Evolutionary conservation across 495 filamentous ascomycete genomes (phyloP), one percentile per base, ranked within the genome.

Genomic region (Penicillium bialowiezense): DNA sequence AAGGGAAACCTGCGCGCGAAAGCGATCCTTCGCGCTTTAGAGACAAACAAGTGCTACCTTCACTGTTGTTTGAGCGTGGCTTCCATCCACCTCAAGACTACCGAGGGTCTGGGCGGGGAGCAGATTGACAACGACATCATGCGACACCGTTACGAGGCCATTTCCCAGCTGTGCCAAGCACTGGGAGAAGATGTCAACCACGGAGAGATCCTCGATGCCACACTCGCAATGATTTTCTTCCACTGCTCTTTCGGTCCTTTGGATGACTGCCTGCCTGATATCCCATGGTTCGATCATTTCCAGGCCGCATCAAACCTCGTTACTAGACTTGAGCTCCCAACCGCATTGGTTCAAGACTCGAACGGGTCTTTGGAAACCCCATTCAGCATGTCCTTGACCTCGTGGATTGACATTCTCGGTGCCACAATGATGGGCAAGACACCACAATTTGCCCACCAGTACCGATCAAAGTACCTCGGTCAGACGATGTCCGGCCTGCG

Each of bases 401-500:
- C 91, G 19, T 98, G 93, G 93, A 96, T 98, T 57, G 93, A 98
- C 63, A 97, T 98, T 52, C 80, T 97, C 17, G 93, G 93, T 14
- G 82, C 92, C 0, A 96, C 92, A 2, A 96, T 98, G 88, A 75
- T 89, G 29, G 90, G 91, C 14, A 79, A 82, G 26, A 85, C 89
- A 0, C 93, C 93, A 2, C 75, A 79, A 29, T 97, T 97, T 59
- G 90, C 93, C 7, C 87, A 96, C 64, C 87, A 86, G 10, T 98
- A 98, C 63, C 86, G 93, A 26, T 79, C 89, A 53, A 95, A 97
- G 75, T 88, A 96, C 62, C 78, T 95, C 10, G 84, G 78, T 47
- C 72, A 79, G 1, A 76, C 81, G 9, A 80, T 85, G 29, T 82
- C 86, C 15, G 93, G 93, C 3, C 75, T 98, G 17, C 83, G 84